A percentile compares a stretch with the other conserved stretches of the same genome.
These are phyloP conservation scores for Bondarzewia mesenterica DNA, from an alignment of 1,284 basidiomycete species.

Conservation along the genomic window DNA sequence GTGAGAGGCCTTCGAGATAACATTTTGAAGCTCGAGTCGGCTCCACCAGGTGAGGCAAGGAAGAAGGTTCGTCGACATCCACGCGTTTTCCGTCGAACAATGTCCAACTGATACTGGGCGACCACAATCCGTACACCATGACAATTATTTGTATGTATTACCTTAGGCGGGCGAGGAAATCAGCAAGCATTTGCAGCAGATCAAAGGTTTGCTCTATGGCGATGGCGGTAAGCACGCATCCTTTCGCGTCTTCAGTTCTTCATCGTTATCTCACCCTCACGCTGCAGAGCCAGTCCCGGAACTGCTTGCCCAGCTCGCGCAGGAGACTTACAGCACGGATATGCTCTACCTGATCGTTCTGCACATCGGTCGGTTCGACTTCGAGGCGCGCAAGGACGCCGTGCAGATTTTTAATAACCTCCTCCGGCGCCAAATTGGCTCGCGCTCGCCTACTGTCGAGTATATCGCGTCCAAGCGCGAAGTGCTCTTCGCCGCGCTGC, in stretches of 20 bases:
- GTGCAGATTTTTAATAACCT: conserved; percentile 96
- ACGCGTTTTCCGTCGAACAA: not conserved
- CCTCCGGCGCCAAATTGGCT: conserved; percentile 90
- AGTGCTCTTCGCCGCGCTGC: conserved; percentile 82
- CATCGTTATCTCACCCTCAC: not conserved
- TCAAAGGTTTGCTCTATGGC: conserved; percentile 82
- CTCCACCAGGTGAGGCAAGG: conserved; percentile 68
- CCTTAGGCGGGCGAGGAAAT: conserved; percentile 79
- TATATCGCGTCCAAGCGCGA: conserved; percentile 82
- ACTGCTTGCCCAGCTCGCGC: conserved; percentile 85
- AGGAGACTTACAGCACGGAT: conserved; percentile 92
- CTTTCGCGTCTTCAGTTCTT: not conserved
- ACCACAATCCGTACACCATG: too few relatives aligned
- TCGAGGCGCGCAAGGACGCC: conserved; percentile 94
- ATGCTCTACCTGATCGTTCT: conserved; percentile 77
- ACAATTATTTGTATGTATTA: not conserved
- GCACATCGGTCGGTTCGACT: conserved; percentile 86
- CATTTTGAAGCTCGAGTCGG: conserved; percentile 67
- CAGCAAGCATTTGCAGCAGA: conserved; percentile 81
- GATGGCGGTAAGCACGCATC: conserved; percentile 60
- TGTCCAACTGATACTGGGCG: too few relatives aligned
- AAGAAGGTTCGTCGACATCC: conserved; percentile 53
- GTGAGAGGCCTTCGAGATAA: conserved; percentile 75
- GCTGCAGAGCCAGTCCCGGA: conserved; percentile 75
- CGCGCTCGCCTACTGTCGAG: conserved; percentile 91